Conservation (phyloP, 1,284 basidiomycete species). For the Ustilago crameri region DNA sequence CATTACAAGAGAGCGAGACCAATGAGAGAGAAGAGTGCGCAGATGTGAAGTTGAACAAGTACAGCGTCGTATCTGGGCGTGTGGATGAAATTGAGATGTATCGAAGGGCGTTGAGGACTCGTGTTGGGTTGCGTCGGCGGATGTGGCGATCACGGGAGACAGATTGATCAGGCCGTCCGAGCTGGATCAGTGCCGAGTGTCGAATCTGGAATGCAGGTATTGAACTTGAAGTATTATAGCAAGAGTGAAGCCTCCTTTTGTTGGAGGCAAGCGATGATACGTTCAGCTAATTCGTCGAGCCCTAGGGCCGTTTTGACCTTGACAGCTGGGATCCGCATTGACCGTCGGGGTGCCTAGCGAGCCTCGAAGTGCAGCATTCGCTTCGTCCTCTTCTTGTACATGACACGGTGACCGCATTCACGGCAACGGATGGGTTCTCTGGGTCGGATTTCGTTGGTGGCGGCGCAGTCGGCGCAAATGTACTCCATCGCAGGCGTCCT, state of each 20-base stretch:
- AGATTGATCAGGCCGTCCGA: no score
- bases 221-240: no score
- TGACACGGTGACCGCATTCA: constrained; percentile 97
- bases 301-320: no score
- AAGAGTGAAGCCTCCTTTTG: no score
- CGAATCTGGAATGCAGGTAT: no score
- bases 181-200: no score
- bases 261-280: no score
- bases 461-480: constrained; percentile 93
- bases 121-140: no score
- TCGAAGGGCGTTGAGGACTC: no score
- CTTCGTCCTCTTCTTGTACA: constrained; percentile 98
- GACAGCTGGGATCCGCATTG: no score
- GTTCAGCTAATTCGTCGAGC: no score
- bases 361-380: constrained; percentile 72
- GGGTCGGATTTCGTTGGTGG: constrained; percentile 90
- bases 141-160: no score
- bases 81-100: background rate
- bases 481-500: constrained; percentile 73
- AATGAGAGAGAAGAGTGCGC: background rate
- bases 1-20: constrained; percentile 18
- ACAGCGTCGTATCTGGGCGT: background rate
- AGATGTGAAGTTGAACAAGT: background rate
- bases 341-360: constrained; percentile 14
- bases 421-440: constrained; percentile 94